Conservation (phyloP, 2,329 filamentous ascomycete species). For the Fusarium anguioides region DNA sequence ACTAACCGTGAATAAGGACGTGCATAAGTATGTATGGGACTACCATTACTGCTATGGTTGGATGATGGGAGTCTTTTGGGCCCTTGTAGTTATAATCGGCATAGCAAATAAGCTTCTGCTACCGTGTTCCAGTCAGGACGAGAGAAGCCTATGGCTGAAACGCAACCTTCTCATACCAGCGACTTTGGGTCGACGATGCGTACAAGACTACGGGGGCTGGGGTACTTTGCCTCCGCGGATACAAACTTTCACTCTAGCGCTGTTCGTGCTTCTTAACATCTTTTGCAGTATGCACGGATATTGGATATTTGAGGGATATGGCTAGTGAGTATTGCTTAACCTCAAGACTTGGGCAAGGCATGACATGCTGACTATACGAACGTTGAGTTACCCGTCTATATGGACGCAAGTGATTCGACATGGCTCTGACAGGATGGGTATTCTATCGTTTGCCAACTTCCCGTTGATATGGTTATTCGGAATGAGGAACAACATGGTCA, state of each 20-base stretch:
- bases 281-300: slow-evolving; percentile 12
- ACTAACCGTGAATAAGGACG: neutral
- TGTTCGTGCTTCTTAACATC: neutral
- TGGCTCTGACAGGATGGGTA: slow-evolving; percentile 71
- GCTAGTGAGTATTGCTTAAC: neutral
- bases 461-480: slow-evolving; percentile 74
- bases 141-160: neutral
- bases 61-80: slow-evolving; percentile 11
- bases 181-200: neutral
- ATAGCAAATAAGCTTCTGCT: neutral
- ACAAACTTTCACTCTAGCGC: neutral
- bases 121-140: fast-evolving
- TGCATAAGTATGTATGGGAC: slow-evolving; percentile 9
- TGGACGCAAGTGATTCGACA: slow-evolving; percentile 62
- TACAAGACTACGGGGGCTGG: slow-evolving; percentile 7
- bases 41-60: slow-evolving; percentile 14
- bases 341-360: fast-evolving
- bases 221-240: slow-evolving; percentile 6
- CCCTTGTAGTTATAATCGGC: neutral
- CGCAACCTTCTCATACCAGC: slow-evolving; percentile 1
- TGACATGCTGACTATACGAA: neutral
- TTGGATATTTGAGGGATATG: slow-evolving; percentile 15
- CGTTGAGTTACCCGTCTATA: slow-evolving; percentile 49
- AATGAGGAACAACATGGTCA: slow-evolving; percentile 72
- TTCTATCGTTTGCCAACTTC: slow-evolving; percentile 72